Evolutionary conservation across 106 monocot species (phyloP).

Genomic region (Allium fistulosum): DNA sequence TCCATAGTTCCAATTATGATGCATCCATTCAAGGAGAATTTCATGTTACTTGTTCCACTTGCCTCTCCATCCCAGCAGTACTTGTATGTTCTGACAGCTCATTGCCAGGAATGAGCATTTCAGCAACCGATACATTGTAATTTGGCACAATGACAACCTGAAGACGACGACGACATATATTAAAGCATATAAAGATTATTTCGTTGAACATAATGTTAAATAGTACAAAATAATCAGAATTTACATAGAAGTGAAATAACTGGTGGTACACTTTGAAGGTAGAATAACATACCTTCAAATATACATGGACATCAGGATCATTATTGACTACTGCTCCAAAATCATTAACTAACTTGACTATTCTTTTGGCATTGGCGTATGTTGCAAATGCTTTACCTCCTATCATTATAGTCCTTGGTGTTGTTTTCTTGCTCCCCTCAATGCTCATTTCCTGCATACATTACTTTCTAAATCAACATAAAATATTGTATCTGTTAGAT

Average conservation of each 20-base stretch:
- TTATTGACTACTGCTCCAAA: slow-evolving; percentile 81
- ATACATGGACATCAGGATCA: slow-evolving; percentile 60
- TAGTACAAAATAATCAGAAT: too few species aligned
- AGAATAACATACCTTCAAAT: slow-evolving; percentile 43
- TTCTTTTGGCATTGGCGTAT: slow-evolving; percentile 92
- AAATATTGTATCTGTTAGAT: too few species aligned
- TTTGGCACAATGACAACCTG: slow-evolving; percentile 90
- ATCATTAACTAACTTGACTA: slow-evolving; percentile 91
- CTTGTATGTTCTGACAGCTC: slow-evolving; percentile 95
- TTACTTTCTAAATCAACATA: too few species aligned
- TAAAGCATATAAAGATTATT: too few species aligned
- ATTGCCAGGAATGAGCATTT: slow-evolving; percentile 85
- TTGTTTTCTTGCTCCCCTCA: too few species aligned
- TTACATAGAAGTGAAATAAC: too few species aligned
- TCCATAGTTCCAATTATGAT: slow-evolving; percentile 89
- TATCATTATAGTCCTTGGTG: too few species aligned
- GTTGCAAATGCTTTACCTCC: too few species aligned
- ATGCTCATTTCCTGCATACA: too few species aligned
- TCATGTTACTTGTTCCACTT: slow-evolving; percentile 96
- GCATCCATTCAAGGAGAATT: slow-evolving; percentile 92
- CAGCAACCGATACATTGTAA: slow-evolving; percentile 90
- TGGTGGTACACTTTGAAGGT: too few species aligned
- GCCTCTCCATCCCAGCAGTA: slow-evolving; percentile 98
- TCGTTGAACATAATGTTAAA: too few species aligned
- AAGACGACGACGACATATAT: neutral